Conservation (phyloP, 345 rosid genomes). For the Citrus hindsii region DNA sequence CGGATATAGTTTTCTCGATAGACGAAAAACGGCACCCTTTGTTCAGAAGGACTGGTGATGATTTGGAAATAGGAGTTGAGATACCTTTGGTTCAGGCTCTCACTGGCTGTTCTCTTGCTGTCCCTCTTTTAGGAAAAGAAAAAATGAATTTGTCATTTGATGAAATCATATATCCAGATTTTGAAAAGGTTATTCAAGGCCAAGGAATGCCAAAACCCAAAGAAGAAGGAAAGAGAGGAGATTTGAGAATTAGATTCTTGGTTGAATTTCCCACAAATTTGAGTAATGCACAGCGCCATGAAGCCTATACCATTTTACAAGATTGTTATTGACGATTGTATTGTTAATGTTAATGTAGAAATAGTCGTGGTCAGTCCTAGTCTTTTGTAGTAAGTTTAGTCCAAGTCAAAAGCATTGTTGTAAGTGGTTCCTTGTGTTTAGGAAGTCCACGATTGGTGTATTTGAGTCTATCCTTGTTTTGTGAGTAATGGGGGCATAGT, state of each 20-base stretch:
- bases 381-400: too few relatives aligned
- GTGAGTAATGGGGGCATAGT: too few relatives aligned
- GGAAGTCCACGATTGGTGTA: too few relatives aligned
- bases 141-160: conserved; percentile 45
- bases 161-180: conserved; percentile 56
- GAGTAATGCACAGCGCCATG: conserved; percentile 47
- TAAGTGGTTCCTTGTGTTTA: too few relatives aligned
- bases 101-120: conserved; percentile 64
- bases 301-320: conserved; percentile 45
- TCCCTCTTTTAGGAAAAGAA: conserved; percentile 66
- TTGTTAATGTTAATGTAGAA: background rate
- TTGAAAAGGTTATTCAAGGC: conserved; percentile 51
- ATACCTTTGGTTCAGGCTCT: conserved; percentile 77
- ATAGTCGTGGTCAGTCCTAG: background rate
- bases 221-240: conserved; percentile 56
- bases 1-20: conserved; percentile 56
- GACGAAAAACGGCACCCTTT: conserved; percentile 63
- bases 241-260: conserved; percentile 48
- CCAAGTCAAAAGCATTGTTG: too few relatives aligned
- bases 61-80: conserved; percentile 65
- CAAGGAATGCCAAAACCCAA: conserved; percentile 73
- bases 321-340: conserved; percentile 34
- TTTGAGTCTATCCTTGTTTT: too few relatives aligned
- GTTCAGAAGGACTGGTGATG: conserved; percentile 57
- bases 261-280: conserved; percentile 59